phyloP scores from a whole-genome alignment of 208 protist genomes.

The Zelonia costaricensis region DNA sequence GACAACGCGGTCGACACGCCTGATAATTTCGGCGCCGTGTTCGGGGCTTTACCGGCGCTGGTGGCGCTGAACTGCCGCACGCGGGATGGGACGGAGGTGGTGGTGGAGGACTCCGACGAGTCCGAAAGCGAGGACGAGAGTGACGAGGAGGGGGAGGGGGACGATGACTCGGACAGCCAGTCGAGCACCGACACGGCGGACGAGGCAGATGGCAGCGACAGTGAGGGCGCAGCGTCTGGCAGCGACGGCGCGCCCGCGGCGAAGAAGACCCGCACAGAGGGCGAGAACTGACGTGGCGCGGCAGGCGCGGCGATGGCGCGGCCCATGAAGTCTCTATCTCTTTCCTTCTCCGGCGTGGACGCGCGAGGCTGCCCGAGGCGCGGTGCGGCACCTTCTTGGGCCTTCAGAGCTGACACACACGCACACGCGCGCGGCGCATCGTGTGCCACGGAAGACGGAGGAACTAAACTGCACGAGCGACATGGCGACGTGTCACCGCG shows the following conservation, averaged over 20 bases:
- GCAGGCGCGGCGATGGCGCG: no score
- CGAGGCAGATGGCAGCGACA: neutral
- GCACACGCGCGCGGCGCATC: no score
- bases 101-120: constrained; percentile 32
- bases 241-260: constrained; percentile 13
- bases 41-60: constrained; percentile 59
- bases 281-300: neutral
- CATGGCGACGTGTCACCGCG: no score
- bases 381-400: no score
- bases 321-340: no score
- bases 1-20: constrained; percentile 61
- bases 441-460: no score
- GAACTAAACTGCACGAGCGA: no score
- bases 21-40: constrained; percentile 43
- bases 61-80: constrained; percentile 51
- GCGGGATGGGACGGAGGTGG: constrained; percentile 56
- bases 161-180: constrained; percentile 17
- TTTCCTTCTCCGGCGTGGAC: no score
- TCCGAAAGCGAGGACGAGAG: constrained; percentile 27
- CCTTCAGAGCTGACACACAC: no score
- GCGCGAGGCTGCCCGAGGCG: no score
- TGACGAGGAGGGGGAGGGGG: constrained; percentile 25
- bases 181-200: neutral
- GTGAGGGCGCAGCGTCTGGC: constrained; percentile 11
- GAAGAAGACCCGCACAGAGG: constrained; percentile 31